phyloP scores from a whole-genome alignment of 768 basidiomycete genomes.

The Boletus bicolor region DNA sequence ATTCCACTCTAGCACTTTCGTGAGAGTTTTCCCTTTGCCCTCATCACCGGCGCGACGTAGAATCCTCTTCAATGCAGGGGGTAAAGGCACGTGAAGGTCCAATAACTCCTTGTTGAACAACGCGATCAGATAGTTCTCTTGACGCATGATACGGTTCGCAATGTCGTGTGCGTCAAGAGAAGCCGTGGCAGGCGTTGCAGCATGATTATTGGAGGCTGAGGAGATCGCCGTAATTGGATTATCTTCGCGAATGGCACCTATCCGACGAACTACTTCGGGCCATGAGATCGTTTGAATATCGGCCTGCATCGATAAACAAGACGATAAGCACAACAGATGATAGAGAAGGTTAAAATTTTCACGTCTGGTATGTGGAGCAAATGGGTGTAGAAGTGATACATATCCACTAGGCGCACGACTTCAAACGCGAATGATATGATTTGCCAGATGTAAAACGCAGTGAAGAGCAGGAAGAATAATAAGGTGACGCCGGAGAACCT shows the following conservation, averaged over 20 bases:
- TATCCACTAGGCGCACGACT: conserved; percentile 78
- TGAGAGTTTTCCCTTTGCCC: conserved; percentile 76
- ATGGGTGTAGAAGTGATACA: conserved; percentile 96
- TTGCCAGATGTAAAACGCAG: conserved; percentile 88
- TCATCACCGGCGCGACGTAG: conserved; percentile 43
- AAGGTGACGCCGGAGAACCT: conserved; percentile 85
- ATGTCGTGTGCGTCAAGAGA: conserved; percentile 97
- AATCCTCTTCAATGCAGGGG: conserved; percentile 51
- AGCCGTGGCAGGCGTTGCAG: conserved; percentile 66
- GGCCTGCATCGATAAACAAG: conserved; percentile 50
- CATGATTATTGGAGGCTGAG: conserved; percentile 47
- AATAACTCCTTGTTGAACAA: conserved; percentile 96
- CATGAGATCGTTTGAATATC: conserved; percentile 98
- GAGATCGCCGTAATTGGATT: conserved; percentile 91
- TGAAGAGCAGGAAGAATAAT: conserved; percentile 81
- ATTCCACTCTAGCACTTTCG: conserved; percentile 96
- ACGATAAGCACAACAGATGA: conserved; percentile 10
- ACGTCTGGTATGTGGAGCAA: conserved; percentile 94
- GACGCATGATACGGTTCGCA: conserved; percentile 95
- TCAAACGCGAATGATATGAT: conserved; percentile 74
- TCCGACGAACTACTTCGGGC: conserved; percentile 90
- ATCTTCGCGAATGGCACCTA: conserved; percentile 84
- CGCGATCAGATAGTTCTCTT: conserved; percentile 98
- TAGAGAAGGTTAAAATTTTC: conserved; percentile 22
- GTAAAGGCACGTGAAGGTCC: conserved; percentile 82